Evolutionary conservation across 2,329 filamentous ascomycete species (phyloP).

Genomic region (Epichloe hybrida): DNA sequence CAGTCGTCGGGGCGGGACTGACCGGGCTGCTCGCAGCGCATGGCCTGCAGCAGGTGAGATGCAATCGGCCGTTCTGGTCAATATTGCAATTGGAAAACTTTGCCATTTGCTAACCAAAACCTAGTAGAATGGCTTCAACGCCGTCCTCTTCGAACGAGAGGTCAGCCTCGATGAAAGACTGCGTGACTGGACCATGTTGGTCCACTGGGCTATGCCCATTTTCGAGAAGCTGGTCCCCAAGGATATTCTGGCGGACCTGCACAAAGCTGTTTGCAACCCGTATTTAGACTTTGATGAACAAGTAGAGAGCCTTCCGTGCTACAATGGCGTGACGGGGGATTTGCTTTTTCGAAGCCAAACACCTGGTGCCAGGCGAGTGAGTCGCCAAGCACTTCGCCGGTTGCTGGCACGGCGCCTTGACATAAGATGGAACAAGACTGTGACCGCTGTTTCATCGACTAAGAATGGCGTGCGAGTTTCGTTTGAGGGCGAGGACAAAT

Average conservation of each 20-base stretch:
- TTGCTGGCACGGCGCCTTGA: conserved; percentile 20
- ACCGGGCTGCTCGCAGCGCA: conserved; percentile 24
- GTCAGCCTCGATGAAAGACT: conserved; percentile 13
- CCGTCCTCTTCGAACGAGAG: conserved; percentile 20
- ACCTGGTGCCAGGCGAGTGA: conserved; percentile 21
- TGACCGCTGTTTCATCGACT: conserved; percentile 5
- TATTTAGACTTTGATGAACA: conserved; percentile 17
- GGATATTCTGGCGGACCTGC: conserved; percentile 16
- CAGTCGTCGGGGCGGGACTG: conserved; percentile 24
- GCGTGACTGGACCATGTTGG: conserved; percentile 26
- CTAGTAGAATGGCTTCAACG: conserved; percentile 17
- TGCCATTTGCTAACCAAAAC: not conserved
- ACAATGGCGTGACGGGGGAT: conserved; percentile 24
- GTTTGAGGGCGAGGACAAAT: conserved; percentile 12
- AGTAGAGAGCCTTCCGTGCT: conserved; percentile 18
- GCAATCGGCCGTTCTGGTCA: not conserved
- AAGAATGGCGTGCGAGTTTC: conserved; percentile 9
- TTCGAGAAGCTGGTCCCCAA: conserved; percentile 21
- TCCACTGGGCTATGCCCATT: conserved; percentile 26
- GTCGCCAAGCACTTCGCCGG: conserved; percentile 18
- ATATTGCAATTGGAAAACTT: not conserved
- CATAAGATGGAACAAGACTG: conserved; percentile 17
- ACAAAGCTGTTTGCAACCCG: conserved; percentile 21
- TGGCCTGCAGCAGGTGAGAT: conserved; percentile 19
- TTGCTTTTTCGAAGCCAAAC: conserved; percentile 20